Conservation (phyloP, 192 early-diverging fungal genomes). For the Lobosporangium transversale region DNA sequence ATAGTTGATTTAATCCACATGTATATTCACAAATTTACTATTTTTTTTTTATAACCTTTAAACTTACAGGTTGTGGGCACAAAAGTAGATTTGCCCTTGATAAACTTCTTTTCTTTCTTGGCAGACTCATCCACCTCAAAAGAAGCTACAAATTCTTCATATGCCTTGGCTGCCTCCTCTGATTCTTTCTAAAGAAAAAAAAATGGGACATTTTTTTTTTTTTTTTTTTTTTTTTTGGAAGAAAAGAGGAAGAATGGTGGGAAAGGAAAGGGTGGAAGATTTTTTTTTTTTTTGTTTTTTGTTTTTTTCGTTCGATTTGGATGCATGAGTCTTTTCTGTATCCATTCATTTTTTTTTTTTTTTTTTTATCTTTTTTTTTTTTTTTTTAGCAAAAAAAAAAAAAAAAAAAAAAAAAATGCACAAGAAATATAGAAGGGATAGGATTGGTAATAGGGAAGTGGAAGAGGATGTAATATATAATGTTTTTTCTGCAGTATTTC, state of each 20-base stretch:
- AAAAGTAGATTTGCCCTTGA: slow-evolving; percentile 59
- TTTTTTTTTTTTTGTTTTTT: neutral
- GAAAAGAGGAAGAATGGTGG: too few species aligned
- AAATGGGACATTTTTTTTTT: too few species aligned
- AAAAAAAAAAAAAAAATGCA: slow-evolving; percentile 5
- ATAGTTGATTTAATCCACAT: neutral
- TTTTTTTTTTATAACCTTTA: too few species aligned
- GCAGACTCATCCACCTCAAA: slow-evolving; percentile 68
- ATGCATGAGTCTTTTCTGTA: slow-evolving; percentile 35
- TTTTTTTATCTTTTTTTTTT: neutral
- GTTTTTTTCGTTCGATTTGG: slow-evolving; percentile 13
- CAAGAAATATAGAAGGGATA: neutral
- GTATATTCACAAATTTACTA: neutral
- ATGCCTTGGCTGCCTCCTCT: slow-evolving; percentile 81
- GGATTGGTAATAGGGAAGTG: too few species aligned
- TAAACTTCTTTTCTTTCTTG: slow-evolving; percentile 58
- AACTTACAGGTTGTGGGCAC: slow-evolving; percentile 53
- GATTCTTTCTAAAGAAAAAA: slow-evolving; percentile 74
- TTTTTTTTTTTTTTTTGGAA: too few species aligned
- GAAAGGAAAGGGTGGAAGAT: too few species aligned
- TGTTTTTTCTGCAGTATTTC: slow-evolving; percentile 1
- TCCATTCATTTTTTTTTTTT: neutral
- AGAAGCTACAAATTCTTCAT: slow-evolving; percentile 83
- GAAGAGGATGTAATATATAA: neutral
- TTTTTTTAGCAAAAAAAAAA: neutral